phyloP scores from a whole-genome alignment of 23 red algal genomes.

The Gracilaria gracilis region DNA sequence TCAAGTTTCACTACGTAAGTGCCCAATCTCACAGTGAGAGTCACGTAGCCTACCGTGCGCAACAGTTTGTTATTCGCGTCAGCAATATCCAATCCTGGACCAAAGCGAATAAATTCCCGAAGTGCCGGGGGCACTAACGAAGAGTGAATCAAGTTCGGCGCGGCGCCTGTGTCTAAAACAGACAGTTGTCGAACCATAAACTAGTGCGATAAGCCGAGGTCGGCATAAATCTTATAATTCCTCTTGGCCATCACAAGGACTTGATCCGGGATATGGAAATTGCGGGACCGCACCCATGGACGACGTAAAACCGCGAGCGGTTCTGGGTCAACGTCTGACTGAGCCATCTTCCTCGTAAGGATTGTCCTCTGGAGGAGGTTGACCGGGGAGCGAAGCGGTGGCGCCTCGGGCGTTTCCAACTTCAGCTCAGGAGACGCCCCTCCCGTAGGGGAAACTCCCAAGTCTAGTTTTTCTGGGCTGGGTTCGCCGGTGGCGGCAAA shows the following conservation, averaged over 20 bases:
- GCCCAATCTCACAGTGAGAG: too few species aligned
- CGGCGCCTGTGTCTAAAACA: slow-evolving; percentile 2
- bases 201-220: slow-evolving; percentile 5
- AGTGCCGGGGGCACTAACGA: not conserved
- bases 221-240: slow-evolving; percentile 39
- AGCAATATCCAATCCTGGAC: slow-evolving; percentile 5
- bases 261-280: slow-evolving; percentile 9
- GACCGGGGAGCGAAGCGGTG: too few species aligned
- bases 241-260: slow-evolving; percentile 20
- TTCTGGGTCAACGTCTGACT: not conserved
- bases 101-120: not conserved
- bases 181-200: slow-evolving; percentile 12
- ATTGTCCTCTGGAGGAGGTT: too few species aligned
- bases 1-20: too few species aligned
- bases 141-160: not conserved
- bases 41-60: too few species aligned
- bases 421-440: too few species aligned
- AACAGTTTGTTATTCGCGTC: too few species aligned
- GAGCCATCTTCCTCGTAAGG: slow-evolving; percentile 4
- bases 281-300: slow-evolving; percentile 20
- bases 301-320: slow-evolving; percentile 5
- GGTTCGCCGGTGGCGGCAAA: too few species aligned
- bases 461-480: too few species aligned
- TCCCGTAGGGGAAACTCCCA: too few species aligned
- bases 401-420: too few species aligned